Percentiles rank a stretch among this genome's conserved stretches.
phyloP scores from a whole-genome alignment of 2,329 filamentous ascomycete genomes.

The Penicillium sclerotiorum region DNA sequence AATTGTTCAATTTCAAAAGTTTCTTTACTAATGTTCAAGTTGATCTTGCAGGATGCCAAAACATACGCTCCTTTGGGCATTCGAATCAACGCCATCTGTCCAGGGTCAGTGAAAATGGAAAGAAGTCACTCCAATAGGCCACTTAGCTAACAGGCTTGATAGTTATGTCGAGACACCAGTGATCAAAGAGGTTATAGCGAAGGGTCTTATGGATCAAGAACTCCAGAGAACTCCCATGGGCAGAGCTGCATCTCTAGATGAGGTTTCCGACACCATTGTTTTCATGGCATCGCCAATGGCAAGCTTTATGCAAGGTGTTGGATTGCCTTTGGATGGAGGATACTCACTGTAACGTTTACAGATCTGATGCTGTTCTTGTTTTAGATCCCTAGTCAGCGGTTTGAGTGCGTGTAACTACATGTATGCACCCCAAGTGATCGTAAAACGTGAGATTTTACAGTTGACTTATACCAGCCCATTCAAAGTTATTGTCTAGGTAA shows the following conservation, averaged over 20 bases:
- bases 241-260: constrained; percentile 52
- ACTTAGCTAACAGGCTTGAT: neutral
- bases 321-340: neutral
- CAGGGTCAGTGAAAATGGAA: constrained; percentile 40
- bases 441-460: too few species aligned
- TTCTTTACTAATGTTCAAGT: too few species aligned
- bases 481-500: too few species aligned
- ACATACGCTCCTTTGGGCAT: constrained; percentile 55
- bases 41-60: constrained; percentile 39
- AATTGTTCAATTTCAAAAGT: too few species aligned
- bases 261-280: constrained; percentile 56
- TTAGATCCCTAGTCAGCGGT: too few species aligned
- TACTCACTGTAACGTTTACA: constrained; percentile 1
- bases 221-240: constrained; percentile 49
- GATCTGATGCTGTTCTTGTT: too few species aligned
- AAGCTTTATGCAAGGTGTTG: constrained; percentile 53
- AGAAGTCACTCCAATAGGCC: neutral
- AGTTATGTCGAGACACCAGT: neutral
- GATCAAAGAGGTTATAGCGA: neutral
- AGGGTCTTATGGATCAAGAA: constrained; percentile 18
- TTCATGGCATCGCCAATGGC: constrained; percentile 57
- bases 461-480: too few species aligned
- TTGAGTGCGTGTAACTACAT: too few species aligned
- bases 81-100: constrained; percentile 62
- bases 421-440: neutral